Conservation (phyloP, 192 early-diverging fungal species). For the Coemansia sp. region DNA sequence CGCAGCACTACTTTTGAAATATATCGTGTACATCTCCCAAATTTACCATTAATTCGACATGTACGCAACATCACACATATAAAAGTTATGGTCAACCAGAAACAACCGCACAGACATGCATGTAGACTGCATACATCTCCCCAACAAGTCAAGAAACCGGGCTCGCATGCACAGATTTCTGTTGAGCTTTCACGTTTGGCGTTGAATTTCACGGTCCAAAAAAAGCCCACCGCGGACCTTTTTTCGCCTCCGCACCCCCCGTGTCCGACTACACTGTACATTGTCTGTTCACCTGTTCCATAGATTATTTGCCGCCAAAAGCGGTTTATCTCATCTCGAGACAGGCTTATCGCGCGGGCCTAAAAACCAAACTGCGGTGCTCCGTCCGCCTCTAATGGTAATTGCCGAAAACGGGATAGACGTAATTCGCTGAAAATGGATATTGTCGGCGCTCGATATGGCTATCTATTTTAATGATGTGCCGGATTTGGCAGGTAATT, state of each 20-base stretch:
- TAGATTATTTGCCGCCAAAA: neutral
- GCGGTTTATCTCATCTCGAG: neutral
- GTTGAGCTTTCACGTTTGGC: neutral
- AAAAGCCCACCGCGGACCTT: neutral
- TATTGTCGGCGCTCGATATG: neutral
- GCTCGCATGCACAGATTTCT: conserved; percentile 1
- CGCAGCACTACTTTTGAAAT: neutral
- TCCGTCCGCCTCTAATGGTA: neutral
- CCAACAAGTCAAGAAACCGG: neutral
- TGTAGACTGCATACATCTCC: neutral
- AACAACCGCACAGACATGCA: neutral
- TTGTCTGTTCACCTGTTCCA: neutral
- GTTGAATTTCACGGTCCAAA: neutral
- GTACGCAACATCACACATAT: neutral
- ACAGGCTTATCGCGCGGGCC: neutral
- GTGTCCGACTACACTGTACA: neutral
- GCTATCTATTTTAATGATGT: neutral
- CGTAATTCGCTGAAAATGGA: neutral
- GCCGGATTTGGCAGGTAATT: conserved; percentile 1
- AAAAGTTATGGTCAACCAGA: neutral
- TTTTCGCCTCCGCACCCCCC: neutral
- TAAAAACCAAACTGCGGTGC: neutral
- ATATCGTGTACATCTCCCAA: neutral
- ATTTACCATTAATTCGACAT: neutral
- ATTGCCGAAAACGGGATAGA: neutral